These are phyloP conservation scores for Porcisia hertigi DNA, from an alignment of 208 protist genomes.

Conservation along the genomic window DNA sequence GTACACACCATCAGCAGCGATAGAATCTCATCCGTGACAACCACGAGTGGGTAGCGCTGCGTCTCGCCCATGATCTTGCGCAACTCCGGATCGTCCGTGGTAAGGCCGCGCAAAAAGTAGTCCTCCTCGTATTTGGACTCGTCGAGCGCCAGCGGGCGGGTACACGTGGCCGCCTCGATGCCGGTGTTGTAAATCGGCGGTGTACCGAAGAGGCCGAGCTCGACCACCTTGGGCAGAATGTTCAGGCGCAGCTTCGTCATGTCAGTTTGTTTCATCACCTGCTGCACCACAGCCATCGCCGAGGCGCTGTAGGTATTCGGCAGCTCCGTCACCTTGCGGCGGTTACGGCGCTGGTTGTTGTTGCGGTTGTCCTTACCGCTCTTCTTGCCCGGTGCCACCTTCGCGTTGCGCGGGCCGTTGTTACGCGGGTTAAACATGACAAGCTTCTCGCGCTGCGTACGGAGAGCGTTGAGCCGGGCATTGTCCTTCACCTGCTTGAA, in stretches of 20 bases:
- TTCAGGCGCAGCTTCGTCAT: conserved; percentile 42
- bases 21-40: conserved; percentile 83
- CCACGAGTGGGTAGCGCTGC: conserved; percentile 53
- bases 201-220: conserved; percentile 58
- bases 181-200: conserved; percentile 66
- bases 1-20: conserved; percentile 79
- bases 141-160: conserved; percentile 44
- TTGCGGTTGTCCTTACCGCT: conserved; percentile 39
- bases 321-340: conserved; percentile 40
- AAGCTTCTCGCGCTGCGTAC: conserved; percentile 51
- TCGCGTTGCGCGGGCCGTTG: conserved; percentile 31
- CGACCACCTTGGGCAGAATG: conserved; percentile 38
- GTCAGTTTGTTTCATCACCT: conserved; percentile 43
- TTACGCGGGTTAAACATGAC: conserved; percentile 20
- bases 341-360: conserved; percentile 39
- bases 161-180: conserved; percentile 54
- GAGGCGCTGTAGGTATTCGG: conserved; percentile 43
- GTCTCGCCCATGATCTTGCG: conserved; percentile 52
- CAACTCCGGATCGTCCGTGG: conserved; percentile 52
- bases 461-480: conserved; percentile 65
- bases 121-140: conserved; percentile 41
- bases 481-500: conserved; percentile 77
- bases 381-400: conserved; percentile 23
- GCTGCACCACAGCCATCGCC: conserved; percentile 34
- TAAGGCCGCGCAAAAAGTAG: conserved; percentile 40